phyloP scores from a whole-genome alignment of 495 filamentous ascomycete genomes.

The Physcia stellaris region DNA sequence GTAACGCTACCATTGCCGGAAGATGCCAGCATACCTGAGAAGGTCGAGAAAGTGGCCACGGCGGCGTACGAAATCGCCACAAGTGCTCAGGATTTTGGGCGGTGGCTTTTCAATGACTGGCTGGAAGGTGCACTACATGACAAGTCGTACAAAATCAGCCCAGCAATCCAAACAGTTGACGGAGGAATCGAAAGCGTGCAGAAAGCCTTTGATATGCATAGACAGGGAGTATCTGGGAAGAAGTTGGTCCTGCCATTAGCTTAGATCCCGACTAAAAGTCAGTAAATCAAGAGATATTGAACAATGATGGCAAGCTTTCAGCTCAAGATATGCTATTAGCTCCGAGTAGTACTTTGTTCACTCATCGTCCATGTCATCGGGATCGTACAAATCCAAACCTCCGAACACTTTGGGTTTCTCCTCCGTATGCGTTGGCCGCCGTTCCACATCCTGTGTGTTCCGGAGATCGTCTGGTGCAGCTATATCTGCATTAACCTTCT shows the following conservation, averaged over 20 bases:
- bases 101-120: conserved; percentile 16
- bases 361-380: conserved; percentile 11
- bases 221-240: conserved; percentile 15
- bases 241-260: conserved; percentile 13
- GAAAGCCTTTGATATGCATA: conserved; percentile 13
- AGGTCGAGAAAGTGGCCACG: conserved; percentile 2
- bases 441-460: conserved; percentile 19
- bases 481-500: conserved; percentile 22
- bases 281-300: too few relatives aligned
- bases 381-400: conserved; percentile 23
- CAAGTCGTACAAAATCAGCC: conserved; percentile 13
- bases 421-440: conserved; percentile 16
- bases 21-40: conserved; percentile 8
- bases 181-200: conserved; percentile 13
- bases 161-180: conserved; percentile 14
- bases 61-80: conserved; percentile 1
- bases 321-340: too few relatives aligned
- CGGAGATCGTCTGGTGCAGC: conserved; percentile 17
- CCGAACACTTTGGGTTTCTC: conserved; percentile 21
- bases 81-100: conserved; percentile 10
- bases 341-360: too few relatives aligned
- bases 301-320: too few relatives aligned
- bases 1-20: conserved; percentile 12
- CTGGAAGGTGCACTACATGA: conserved; percentile 10
- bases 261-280: too few relatives aligned